Percentiles rank a stretch among this genome's conserved stretches.
Conservation (phyloP, 306 rosid genomes). For the Oemleria cerasiformis region DNA sequence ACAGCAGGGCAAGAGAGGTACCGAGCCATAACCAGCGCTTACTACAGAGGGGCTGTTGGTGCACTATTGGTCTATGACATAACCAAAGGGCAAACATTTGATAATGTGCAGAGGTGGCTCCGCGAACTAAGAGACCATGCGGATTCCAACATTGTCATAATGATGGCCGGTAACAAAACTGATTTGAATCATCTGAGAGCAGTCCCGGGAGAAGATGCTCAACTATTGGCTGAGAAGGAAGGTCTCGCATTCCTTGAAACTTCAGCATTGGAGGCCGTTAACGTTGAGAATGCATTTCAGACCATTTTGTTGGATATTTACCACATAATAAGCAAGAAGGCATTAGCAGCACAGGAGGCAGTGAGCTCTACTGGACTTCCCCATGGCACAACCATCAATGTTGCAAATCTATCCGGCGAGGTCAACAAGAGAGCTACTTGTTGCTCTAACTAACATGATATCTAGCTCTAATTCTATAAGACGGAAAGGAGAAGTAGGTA, state of each 20-base stretch:
- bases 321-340: constrained; percentile 70
- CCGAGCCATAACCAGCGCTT: constrained; percentile 79
- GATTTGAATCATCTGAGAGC: constrained; percentile 69
- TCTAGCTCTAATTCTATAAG: not conserved
- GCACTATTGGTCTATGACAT: constrained; percentile 73
- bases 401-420: constrained; percentile 38
- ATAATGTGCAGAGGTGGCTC: constrained; percentile 70
- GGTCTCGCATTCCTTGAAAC: constrained; percentile 62
- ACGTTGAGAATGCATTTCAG: constrained; percentile 79
- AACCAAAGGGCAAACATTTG: constrained; percentile 76
- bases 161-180: constrained; percentile 72
- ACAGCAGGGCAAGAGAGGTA: constrained; percentile 90
- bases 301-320: constrained; percentile 67
- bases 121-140: constrained; percentile 78
- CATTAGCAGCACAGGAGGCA: constrained; percentile 73
- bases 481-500: constrained; percentile 19
- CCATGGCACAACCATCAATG: constrained; percentile 70
- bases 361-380: constrained; percentile 49
- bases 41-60: constrained; percentile 85
- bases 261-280: constrained; percentile 66
- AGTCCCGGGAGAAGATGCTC: constrained; percentile 55
- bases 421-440: constrained; percentile 42
- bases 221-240: constrained; percentile 62
- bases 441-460: constrained; percentile 51
- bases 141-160: constrained; percentile 71